These are phyloP conservation scores for Penicillium parvum DNA, from an alignment of 495 filamentous ascomycete genomes.

Conservation along the genomic window DNA sequence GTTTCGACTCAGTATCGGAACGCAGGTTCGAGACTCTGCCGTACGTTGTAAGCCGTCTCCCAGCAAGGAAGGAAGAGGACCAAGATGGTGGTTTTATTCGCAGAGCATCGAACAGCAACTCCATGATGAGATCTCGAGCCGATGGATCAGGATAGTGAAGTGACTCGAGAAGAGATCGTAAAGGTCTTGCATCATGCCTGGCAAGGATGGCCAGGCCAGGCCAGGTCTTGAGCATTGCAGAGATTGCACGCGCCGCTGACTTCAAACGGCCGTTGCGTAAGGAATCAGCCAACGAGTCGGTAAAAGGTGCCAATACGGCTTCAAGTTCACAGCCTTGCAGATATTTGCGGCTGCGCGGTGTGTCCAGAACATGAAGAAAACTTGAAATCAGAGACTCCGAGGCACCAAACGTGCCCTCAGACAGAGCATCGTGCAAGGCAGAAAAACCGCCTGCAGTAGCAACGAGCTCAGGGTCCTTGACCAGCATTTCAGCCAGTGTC, in stretches of 20 bases:
- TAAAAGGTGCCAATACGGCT: conserved; percentile 82
- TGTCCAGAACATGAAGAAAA: conserved; percentile 85
- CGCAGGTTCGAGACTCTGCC: conserved; percentile 88
- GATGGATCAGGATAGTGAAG: conserved; percentile 66
- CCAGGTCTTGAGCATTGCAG: conserved; percentile 90
- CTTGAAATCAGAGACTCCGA: conserved; percentile 78
- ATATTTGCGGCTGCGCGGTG: conserved; percentile 72
- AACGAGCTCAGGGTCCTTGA: conserved; percentile 75
- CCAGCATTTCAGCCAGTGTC: conserved; percentile 85
- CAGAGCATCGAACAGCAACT: conserved; percentile 84
- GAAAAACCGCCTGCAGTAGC: conserved; percentile 76
- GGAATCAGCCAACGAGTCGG: conserved; percentile 68
- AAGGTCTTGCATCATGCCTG: conserved; percentile 76
- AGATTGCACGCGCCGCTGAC: conserved; percentile 79
- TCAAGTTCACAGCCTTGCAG: conserved; percentile 77
- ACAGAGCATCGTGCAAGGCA: conserved; percentile 77
- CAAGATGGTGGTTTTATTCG: conserved; percentile 94
- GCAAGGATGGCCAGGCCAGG: conserved; percentile 77
- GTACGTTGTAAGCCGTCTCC: conserved; percentile 88
- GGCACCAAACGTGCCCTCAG: conserved; percentile 86
- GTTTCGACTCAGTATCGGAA: conserved; percentile 49
- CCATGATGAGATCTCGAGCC: conserved; percentile 67
- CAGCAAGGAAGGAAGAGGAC: conserved; percentile 93
- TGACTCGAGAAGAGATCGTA: conserved; percentile 75
- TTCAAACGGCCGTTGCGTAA: conserved; percentile 70